These are phyloP conservation scores for Pistacia integerrima DNA, from an alignment of 345 rosid species.

Conservation along the genomic window DNA sequence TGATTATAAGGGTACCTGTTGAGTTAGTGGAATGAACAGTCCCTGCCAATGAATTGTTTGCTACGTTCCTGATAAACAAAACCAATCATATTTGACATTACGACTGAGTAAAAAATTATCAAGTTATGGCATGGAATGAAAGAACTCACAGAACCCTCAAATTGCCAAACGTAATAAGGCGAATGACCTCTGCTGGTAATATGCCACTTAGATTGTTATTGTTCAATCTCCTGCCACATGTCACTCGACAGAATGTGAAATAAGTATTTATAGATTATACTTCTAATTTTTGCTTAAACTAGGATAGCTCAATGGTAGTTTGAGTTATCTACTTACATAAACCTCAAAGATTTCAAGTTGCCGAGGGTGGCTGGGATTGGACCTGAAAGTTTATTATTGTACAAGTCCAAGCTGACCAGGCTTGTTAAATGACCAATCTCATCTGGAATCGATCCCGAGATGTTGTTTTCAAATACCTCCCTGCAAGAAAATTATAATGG, in stretches of 20 bases:
- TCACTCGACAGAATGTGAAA: not conserved
- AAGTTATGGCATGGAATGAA: not conserved
- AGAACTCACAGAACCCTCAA: constrained; percentile 41
- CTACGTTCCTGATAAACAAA: constrained; percentile 40
- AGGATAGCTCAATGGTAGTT: not conserved
- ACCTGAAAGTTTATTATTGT: constrained; percentile 37
- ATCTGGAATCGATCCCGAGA: constrained; percentile 41
- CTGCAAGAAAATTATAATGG: constrained; percentile 25
- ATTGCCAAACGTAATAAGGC: constrained; percentile 33
- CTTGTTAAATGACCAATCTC: constrained; percentile 38
- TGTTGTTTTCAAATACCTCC: constrained; percentile 17
- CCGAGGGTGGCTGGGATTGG: constrained; percentile 44
- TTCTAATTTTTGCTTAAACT: not conserved
- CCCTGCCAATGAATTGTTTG: constrained; percentile 38
- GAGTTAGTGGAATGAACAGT: constrained; percentile 27
- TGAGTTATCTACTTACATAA: constrained; percentile 30
- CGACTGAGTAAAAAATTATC: no score
- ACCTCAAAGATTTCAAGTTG: constrained; percentile 33
- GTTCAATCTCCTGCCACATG: constrained; percentile 39
- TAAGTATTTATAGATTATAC: not conserved
- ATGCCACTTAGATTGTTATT: constrained; percentile 43
- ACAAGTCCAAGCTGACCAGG: constrained; percentile 42
- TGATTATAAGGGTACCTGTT: constrained; percentile 22
- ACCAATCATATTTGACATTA: no score
- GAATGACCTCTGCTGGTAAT: constrained; percentile 32